Evolutionary conservation across 139 green algal genomes (phyloP).

Genomic region (Tetradesmus lagerheimii): DNA sequence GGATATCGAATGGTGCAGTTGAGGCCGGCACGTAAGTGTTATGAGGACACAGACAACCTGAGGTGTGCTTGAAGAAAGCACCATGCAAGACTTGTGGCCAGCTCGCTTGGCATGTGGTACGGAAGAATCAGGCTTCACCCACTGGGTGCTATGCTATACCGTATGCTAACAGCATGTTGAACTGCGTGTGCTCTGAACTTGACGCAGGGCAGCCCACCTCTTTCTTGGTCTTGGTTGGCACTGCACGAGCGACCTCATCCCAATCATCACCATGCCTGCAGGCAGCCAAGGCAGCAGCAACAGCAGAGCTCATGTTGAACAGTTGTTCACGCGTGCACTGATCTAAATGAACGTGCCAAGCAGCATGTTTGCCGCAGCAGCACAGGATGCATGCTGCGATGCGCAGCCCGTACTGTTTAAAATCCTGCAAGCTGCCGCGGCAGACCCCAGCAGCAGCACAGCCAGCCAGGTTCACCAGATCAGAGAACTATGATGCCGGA

Average conservation of each 20-base stretch:
- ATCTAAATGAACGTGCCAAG: background rate
- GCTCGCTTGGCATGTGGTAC: no score
- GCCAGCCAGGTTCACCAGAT: no score
- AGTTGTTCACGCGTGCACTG: background rate
- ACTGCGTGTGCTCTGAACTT: background rate
- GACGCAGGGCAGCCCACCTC: background rate
- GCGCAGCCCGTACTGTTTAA: no score
- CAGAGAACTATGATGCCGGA: no score
- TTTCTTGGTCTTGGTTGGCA: background rate
- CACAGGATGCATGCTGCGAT: background rate
- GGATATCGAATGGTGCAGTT: no score
- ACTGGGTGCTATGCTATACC: background rate
- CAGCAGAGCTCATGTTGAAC: background rate
- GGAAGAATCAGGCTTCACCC: no score
- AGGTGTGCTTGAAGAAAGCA: no score
- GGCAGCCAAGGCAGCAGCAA: background rate
- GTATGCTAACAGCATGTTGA: background rate
- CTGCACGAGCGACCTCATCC: background rate
- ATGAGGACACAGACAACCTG: no score
- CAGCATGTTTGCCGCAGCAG: background rate
- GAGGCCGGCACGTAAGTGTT: no score
- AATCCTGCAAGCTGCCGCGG: background rate
- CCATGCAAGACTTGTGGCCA: no score
- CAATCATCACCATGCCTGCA: constrained; percentile 41
- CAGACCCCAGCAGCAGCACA: background rate